phyloP scores from a whole-genome alignment of 2,329 filamentous ascomycete species.

The Pseudocercospora ulei region DNA sequence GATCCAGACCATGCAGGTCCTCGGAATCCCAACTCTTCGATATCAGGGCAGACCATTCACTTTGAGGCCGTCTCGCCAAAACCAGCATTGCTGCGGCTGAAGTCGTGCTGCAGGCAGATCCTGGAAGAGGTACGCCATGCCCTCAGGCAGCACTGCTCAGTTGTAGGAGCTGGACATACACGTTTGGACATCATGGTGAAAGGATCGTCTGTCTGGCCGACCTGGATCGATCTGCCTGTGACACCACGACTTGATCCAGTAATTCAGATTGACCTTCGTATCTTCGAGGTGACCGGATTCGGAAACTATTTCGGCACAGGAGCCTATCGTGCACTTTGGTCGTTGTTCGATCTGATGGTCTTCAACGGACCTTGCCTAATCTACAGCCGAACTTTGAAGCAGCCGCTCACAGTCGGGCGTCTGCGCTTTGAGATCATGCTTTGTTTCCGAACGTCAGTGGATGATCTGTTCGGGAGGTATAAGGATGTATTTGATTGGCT shows the following conservation, averaged over 20 bases:
- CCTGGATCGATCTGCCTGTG: slow-evolving; percentile 13
- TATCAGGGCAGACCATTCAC: slow-evolving; percentile 10
- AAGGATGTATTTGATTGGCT: slow-evolving; percentile 17
- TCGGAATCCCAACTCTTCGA: slow-evolving; percentile 6
- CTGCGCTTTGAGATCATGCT: slow-evolving; percentile 16
- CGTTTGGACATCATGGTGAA: slow-evolving; percentile 17
- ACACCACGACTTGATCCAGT: slow-evolving; percentile 11
- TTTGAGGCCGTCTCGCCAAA: slow-evolving; percentile 15
- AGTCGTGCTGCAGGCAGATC: slow-evolving; percentile 11
- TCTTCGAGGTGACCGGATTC: slow-evolving; percentile 12
- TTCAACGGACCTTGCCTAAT: slow-evolving; percentile 14
- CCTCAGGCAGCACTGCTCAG: background rate
- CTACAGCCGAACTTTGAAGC: slow-evolving; percentile 4
- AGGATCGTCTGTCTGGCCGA: slow-evolving; percentile 19
- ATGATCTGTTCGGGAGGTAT: slow-evolving; percentile 19
- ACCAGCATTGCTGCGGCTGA: slow-evolving; percentile 17
- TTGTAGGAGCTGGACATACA: slow-evolving; percentile 3
- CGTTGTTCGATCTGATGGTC: slow-evolving; percentile 13
- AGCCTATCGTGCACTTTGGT: slow-evolving; percentile 18
- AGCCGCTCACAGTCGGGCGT: slow-evolving; percentile 10
- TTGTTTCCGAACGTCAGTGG: slow-evolving; percentile 16
- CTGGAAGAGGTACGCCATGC: slow-evolving; percentile 9
- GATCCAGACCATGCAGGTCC: slow-evolving; percentile 10
- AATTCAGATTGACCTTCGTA: slow-evolving; percentile 12
- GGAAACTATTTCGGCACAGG: slow-evolving; percentile 18